A percentile compares a stretch with the other conserved stretches of the same genome.
Conservation (phyloP, 2,329 filamentous ascomycete species). For the Xylariaceae sp. region DNA sequence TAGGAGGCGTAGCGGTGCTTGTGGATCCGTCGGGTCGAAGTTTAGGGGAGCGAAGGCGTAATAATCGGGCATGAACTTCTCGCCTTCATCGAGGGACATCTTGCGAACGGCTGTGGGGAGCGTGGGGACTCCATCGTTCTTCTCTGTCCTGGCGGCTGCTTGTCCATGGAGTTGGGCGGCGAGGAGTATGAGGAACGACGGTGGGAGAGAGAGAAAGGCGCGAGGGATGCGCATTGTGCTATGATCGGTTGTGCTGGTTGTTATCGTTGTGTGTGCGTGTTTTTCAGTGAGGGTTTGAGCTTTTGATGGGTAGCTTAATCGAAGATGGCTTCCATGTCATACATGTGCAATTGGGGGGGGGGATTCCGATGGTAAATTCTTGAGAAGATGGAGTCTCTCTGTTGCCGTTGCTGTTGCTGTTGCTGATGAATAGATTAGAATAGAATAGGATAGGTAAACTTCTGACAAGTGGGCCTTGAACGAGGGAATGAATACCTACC, state of each 20-base stretch:
- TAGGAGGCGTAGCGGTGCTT: constrained; percentile 22
- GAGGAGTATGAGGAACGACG: constrained; percentile 38
- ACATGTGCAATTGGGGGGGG: no score
- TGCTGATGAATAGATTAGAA: no score
- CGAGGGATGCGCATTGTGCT: constrained; percentile 11
- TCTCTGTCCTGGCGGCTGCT: not conserved
- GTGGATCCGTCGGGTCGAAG: constrained; percentile 7
- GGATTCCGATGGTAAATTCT: no score
- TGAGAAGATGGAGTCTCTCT: no score
- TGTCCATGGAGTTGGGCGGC: constrained; percentile 34
- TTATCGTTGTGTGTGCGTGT: not conserved
- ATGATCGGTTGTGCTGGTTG: not conserved
- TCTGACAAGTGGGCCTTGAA: no score
- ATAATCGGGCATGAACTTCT: constrained; percentile 70
- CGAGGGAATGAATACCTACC: no score
- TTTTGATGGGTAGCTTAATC: no score
- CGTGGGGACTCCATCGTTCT: constrained; percentile 23
- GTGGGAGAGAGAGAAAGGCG: constrained; percentile 16
- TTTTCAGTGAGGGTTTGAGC: no score
- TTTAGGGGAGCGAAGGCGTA: constrained; percentile 42
- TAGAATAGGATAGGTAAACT: no score
- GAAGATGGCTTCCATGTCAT: no score
- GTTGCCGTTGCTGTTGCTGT: no score
- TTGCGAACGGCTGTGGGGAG: constrained; percentile 62
- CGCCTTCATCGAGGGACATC: constrained; percentile 62